phyloP scores from a whole-genome alignment of 2,329 filamentous ascomycete species.

The Cryphonectria japonica region DNA sequence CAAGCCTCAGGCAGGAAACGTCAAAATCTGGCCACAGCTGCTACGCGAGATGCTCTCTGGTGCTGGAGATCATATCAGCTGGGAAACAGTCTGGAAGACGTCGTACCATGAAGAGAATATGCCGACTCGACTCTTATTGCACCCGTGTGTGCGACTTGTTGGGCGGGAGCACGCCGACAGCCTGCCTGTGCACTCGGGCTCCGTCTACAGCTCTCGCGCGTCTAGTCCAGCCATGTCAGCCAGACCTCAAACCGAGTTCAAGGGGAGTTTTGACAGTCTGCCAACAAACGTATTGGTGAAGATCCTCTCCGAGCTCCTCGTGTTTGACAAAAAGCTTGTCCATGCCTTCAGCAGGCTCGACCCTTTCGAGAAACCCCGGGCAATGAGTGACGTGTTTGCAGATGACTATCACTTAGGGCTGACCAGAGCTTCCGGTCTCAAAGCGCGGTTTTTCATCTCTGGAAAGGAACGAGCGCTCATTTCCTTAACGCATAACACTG shows the following conservation, averaged over 20 bases:
- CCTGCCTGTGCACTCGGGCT: neutral
- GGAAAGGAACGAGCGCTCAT: neutral
- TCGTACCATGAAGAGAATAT: slow-evolving; percentile 19
- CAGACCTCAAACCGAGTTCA: neutral
- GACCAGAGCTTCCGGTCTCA: neutral
- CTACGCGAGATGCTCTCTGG: neutral
- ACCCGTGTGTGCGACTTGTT: slow-evolving; percentile 15
- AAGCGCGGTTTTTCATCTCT: slow-evolving; percentile 17
- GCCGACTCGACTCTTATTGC: neutral
- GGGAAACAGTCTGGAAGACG: slow-evolving; percentile 9
- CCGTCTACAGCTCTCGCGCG: neutral
- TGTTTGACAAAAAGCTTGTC: neutral
- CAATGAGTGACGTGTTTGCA: neutral
- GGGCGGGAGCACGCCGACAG: neutral
- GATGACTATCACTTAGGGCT: neutral
- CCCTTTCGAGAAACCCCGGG: neutral
- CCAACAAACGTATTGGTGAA: neutral
- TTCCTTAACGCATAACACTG: slow-evolving; percentile 13
- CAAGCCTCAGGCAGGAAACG: neutral
- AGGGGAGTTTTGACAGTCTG: neutral
- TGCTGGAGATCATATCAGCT: neutral
- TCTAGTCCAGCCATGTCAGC: neutral
- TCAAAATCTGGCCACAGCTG: neutral
- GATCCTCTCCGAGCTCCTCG: slow-evolving; percentile 14
- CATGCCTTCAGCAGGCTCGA: slow-evolving; percentile 22